phyloP scores from a whole-genome alignment of 768 basidiomycete species.

The Favolaschia claudopus region DNA sequence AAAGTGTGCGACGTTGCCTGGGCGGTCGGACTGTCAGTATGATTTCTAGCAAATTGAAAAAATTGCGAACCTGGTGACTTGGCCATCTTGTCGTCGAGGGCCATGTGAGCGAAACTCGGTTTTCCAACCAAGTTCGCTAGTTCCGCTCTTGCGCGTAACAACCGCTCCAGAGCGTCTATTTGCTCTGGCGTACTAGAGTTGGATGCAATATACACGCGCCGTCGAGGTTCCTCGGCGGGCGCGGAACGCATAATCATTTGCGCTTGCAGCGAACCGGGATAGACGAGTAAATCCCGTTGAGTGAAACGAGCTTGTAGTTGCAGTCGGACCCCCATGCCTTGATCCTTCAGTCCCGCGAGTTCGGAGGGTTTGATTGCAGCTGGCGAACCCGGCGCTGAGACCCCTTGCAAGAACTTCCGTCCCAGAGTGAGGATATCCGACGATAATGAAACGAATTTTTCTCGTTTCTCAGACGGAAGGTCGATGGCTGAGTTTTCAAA shows the following conservation, averaged over 20 bases:
- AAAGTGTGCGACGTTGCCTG: constrained; percentile 89
- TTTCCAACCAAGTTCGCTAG: constrained; percentile 86
- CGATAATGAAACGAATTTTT: constrained; percentile 87
- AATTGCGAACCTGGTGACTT: constrained; percentile 78
- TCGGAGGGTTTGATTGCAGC: constrained; percentile 73
- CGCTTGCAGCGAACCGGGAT: constrained; percentile 89
- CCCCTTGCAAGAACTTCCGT: constrained; percentile 81
- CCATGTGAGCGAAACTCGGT: constrained; percentile 87
- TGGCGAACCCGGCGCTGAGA: constrained; percentile 67
- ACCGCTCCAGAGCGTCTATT: constrained; percentile 75
- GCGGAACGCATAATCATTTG: constrained; percentile 93
- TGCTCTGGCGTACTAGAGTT: constrained; percentile 80
- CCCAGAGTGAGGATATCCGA: constrained; percentile 90
- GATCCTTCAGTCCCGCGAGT: constrained; percentile 75
- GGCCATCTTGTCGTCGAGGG: constrained; percentile 95
- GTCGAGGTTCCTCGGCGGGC: constrained; percentile 82
- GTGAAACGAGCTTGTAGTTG: constrained; percentile 81
- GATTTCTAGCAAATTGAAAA: neutral
- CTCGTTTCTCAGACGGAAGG: constrained; percentile 77
- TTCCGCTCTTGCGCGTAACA: constrained; percentile 81
- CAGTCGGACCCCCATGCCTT: constrained; percentile 77
- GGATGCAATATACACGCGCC: constrained; percentile 82
- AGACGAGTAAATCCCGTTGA: constrained; percentile 76
- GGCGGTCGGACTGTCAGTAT: neutral
- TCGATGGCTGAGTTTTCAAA: constrained; percentile 98